Percentiles rank a stretch among this genome's conserved stretches.
Conservation (phyloP, 139 green algal species). For the Picochlorum sp. region DNA sequence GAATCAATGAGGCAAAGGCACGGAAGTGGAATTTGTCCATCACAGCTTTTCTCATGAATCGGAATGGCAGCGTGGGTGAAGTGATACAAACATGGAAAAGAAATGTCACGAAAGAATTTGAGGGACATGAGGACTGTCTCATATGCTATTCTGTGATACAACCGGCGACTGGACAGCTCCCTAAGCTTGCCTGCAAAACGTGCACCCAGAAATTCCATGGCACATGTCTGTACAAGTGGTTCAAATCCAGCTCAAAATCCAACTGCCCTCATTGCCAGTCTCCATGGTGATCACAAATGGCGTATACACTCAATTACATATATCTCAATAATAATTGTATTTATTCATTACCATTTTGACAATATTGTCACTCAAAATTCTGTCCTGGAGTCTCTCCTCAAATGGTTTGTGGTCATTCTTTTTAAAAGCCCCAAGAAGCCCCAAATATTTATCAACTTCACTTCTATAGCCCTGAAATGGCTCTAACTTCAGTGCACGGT, state of each 20-base stretch:
- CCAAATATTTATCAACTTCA: not conserved
- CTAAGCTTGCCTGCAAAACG: conserved; percentile 58
- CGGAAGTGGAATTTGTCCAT: conserved; percentile 95
- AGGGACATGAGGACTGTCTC: conserved; percentile 86
- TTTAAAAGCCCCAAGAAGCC: not conserved
- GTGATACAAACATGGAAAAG: conserved; percentile 75
- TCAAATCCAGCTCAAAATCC: conserved; percentile 71
- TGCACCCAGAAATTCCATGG: conserved; percentile 88
- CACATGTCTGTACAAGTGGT: conserved; percentile 95
- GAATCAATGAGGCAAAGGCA: conserved; percentile 68
- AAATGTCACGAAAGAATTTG: conserved; percentile 73
- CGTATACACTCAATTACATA: not conserved
- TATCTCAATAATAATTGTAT: not conserved
- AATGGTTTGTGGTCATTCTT: not conserved
- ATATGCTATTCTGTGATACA: conserved; percentile 94
- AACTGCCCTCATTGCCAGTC: conserved; percentile 88
- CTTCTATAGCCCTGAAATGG: conserved; percentile 10
- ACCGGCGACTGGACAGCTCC: conserved; percentile 68
- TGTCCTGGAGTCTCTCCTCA: not conserved
- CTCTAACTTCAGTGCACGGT: conserved; percentile 23
- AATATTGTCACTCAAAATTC: not conserved
- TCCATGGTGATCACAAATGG: conserved; percentile 39
- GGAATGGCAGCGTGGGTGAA: conserved; percentile 71
- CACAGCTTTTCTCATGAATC: conserved; percentile 68
- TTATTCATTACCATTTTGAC: not conserved